Percentiles rank a stretch among this genome's conserved stretches.
Evolutionary conservation across 495 filamentous ascomycete genomes (phyloP).

Genomic region (Friedmanniomyces simplex): DNA sequence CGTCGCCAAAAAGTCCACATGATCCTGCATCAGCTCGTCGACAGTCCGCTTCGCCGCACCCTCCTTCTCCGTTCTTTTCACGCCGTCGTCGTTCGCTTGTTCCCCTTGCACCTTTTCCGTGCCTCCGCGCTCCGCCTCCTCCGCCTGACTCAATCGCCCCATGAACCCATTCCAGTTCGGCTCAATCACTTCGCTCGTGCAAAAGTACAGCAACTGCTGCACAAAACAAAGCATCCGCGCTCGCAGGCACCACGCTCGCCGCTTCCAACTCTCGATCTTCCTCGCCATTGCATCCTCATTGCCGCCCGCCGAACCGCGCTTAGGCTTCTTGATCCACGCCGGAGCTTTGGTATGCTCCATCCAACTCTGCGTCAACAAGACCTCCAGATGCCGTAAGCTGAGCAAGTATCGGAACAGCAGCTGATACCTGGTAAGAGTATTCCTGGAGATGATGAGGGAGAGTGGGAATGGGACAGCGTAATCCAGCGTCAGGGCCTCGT

Average conservation of each 20-base stretch:
- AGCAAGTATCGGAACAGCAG: slow-evolving; percentile 89
- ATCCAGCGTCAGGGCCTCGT: slow-evolving; percentile 84
- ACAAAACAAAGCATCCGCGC: slow-evolving; percentile 94
- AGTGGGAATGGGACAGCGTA: slow-evolving; percentile 95
- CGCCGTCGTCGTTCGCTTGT: slow-evolving; percentile 25
- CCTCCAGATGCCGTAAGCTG: slow-evolving; percentile 79
- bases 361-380: slow-evolving; percentile 74
- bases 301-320: slow-evolving; percentile 35
- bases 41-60: slow-evolving; percentile 64
- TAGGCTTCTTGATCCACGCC: slow-evolving; percentile 59
- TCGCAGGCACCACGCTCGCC: slow-evolving; percentile 80
- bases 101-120: slow-evolving; percentile 26
- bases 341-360: slow-evolving; percentile 72
- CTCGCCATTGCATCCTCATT: slow-evolving; percentile 38
- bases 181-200: slow-evolving; percentile 92
- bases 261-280: slow-evolving; percentile 81
- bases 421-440: slow-evolving; percentile 91
- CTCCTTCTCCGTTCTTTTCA: neutral
- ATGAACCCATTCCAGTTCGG: slow-evolving; percentile 93
- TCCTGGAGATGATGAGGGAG: slow-evolving; percentile 88
- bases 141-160: slow-evolving; percentile 59
- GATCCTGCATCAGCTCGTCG: slow-evolving; percentile 97
- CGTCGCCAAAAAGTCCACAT: slow-evolving; percentile 95
- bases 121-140: slow-evolving; percentile 31
- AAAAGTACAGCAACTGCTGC: slow-evolving; percentile 92